Evolutionary conservation across 1,139 yeast genomes (phyloP), one percentile per base, ranked within the genome.

Genomic region (Geotrichum carabidarum): DNA sequence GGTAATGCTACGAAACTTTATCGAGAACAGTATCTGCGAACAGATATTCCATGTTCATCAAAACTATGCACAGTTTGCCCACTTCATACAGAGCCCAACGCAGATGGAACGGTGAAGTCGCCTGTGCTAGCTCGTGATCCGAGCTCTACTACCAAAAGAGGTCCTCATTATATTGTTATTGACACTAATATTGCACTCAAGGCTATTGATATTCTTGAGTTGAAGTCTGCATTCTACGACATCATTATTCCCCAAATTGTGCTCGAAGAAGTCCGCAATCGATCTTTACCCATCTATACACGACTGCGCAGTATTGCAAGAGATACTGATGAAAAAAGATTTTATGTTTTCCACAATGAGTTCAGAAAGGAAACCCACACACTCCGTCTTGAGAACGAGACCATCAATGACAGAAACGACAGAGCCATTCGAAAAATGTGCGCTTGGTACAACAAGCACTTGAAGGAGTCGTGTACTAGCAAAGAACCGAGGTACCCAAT

Each of bases 231-330:
- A 56, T 89, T 94, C 66, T 84, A 79, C 65, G 98, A 94, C 71
- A 96, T 91, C 22, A 84, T 94, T 55, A 74, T 94, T 14, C 96
- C 98, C 1, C 99, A 94, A 69, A 86, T 95, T 2, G 98, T 89
- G 1, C 75, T 94, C 46, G 98, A 94, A 64, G 98, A 94, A 70
- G 96, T 91, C 17, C 81, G 90, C 60, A 90, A 89, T 68, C 78
- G 86, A 65, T 87, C 96, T 46, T 81, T 84, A 64, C 97, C 99
- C 1, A 84, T 91, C 32, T 94, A 91, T 67, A 84, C 86, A 63
- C 78, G 99, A 65, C 72, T 93, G 52, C 78, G 98, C 64, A 80
- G 86, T 4, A 74, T 94, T 46, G 83, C 89, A 15, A 83, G 82
- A 63, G 68, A 71, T 38, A 83, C 83, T 51, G 91, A 86, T 56